Conservation (phyloP, 257 asterid species). For the Cordia subcordata region DNA sequence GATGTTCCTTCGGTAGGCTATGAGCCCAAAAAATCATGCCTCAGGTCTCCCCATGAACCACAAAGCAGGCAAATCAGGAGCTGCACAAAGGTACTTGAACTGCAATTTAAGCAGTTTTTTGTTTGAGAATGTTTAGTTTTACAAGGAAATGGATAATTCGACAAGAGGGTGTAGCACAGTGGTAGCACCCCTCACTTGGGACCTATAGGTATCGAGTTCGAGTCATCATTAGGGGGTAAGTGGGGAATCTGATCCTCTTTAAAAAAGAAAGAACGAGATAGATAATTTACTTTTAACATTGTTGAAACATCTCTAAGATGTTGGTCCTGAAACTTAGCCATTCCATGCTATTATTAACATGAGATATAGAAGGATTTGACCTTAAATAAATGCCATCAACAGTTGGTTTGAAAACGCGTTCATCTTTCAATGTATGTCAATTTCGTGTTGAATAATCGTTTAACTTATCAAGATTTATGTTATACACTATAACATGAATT, state of each 20-base stretch:
- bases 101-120: constrained; percentile 6
- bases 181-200: too few species aligned
- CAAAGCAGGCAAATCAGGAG: constrained; percentile 65
- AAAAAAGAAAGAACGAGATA: too few species aligned
- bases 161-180: too few species aligned
- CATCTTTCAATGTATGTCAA: too few species aligned
- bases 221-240: too few species aligned
- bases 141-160: background rate
- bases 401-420: too few species aligned
- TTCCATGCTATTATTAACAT: too few species aligned
- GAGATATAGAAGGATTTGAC: too few species aligned
- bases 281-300: background rate
- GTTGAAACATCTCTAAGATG: background rate
- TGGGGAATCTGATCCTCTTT: too few species aligned
- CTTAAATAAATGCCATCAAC: too few species aligned
- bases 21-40: constrained; percentile 69
- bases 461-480: background rate
- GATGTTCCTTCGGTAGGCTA: constrained; percentile 61
- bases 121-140: background rate
- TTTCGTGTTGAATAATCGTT: background rate
- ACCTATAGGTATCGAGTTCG: too few species aligned
- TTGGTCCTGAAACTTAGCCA: background rate
- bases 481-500: background rate
- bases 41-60: constrained; percentile 68
- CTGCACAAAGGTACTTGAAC: constrained; percentile 70